Evolutionary conservation across 2,329 filamentous ascomycete species (phyloP), one percentile per base, ranked within the genome.

Genomic region (Phialophora tarda): DNA sequence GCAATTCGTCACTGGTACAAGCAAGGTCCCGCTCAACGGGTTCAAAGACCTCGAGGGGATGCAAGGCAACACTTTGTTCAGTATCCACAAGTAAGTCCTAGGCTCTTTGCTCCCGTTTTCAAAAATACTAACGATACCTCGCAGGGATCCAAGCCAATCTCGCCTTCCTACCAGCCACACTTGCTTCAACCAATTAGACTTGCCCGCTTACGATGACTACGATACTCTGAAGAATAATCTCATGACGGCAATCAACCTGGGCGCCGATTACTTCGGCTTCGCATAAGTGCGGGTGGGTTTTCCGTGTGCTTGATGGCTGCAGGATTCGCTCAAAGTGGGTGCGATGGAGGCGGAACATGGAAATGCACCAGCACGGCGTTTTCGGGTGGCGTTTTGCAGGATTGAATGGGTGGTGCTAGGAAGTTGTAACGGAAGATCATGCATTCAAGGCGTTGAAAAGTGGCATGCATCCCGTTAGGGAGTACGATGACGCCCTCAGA

Each of bases 21-120:
- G 91, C 78, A 99, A 99, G 81, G 96, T 99, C 55, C 95, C 95
- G 47, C 88, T 99, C 58, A 99, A 99, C 74, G 95, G 95, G 12
- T 99, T 99, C 85, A 97, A 97, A 82, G 95, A 99, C 79, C 86
- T 99, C 6, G 96, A 99, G 82, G 96, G 95, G 72, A 99, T 99
- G 95, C 98, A 99, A 76, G 95, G 95, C 47, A 89, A 98, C 78
- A 97, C 91, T 79, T 89, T 92, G 71, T 99, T 99, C 88, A 99
- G 98, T 78, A 98, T 99, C 70, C 95, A 99, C 77, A 92, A 95
- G 71, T 70, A 65, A 70, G 68, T 67, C 11, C 44, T 44, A 24
- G 14, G 14, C 58, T 17, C 32, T 2, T 41, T 10, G 38, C 26
- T 8, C 4, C 14, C 23, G 7, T 55, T 24, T 56, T 28, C 34